Conservation (phyloP, 2,329 filamentous ascomycete species). For the Talaromyces atroroseus region DNA sequence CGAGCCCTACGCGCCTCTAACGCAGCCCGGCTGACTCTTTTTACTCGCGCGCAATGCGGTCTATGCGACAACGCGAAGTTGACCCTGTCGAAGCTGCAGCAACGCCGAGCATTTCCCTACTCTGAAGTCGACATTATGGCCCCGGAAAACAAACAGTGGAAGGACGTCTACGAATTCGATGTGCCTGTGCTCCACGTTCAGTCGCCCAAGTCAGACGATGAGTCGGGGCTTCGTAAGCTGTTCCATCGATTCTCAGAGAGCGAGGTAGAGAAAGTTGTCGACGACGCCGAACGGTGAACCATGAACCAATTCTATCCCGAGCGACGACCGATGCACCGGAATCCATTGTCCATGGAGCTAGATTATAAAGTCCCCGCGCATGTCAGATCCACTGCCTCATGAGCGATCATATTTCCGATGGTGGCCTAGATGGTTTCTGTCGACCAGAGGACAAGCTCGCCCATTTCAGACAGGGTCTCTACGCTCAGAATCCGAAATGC, state of each 20-base stretch:
- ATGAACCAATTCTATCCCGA: neutral
- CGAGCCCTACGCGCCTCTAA: slow-evolving; percentile 23
- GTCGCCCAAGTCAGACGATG: slow-evolving; percentile 43
- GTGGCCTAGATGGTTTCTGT: neutral
- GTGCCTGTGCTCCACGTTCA: slow-evolving; percentile 59
- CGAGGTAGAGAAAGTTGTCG: slow-evolving; percentile 51
- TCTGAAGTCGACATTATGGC: slow-evolving; percentile 56
- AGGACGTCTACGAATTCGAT: slow-evolving; percentile 58
- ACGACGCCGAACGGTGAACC: slow-evolving; percentile 39
- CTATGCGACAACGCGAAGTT: slow-evolving; percentile 58
- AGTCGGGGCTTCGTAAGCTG: slow-evolving; percentile 56
- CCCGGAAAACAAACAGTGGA: slow-evolving; percentile 51
- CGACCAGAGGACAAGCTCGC: neutral
- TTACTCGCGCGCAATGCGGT: slow-evolving; percentile 55
- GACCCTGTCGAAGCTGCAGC: slow-evolving; percentile 49
- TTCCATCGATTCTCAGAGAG: slow-evolving; percentile 59
- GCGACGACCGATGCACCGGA: neutral
- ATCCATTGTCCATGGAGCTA: neutral
- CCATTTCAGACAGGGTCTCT: neutral
- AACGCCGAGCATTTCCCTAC: slow-evolving; percentile 51
- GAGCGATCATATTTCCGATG: neutral
- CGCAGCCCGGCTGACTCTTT: slow-evolving; percentile 50
- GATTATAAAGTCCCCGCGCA: too few species aligned
- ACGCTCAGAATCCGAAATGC: too few species aligned
- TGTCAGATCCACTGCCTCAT: too few species aligned